phyloP scores from a whole-genome alignment of 352 stramenopile species.

The Phytophthora multivora region DNA sequence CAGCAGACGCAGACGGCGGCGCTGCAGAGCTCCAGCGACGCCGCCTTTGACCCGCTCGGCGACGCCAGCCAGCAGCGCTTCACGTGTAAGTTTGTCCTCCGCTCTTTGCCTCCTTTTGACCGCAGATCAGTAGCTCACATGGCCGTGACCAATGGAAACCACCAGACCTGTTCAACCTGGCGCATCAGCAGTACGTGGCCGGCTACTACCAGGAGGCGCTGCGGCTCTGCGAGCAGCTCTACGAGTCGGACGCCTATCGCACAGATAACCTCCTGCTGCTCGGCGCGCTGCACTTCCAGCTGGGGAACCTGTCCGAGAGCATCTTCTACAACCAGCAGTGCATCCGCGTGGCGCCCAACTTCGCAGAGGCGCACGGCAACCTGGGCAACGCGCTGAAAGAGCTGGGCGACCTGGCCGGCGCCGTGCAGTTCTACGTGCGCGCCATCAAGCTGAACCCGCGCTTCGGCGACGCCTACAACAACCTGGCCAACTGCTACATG shows the following conservation, averaged over 20 bases:
- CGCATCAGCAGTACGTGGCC: constrained; percentile 86
- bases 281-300: constrained; percentile 93
- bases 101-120: not conserved
- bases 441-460: constrained; percentile 93
- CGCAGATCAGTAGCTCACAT: not conserved
- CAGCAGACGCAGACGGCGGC: constrained; percentile 28
- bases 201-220: constrained; percentile 90
- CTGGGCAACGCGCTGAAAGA: constrained; percentile 96
- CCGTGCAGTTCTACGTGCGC: constrained; percentile 93
- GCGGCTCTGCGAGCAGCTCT: constrained; percentile 87
- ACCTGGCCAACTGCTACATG: constrained; percentile 92
- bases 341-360: constrained; percentile 91
- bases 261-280: constrained; percentile 94
- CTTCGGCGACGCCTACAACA: constrained; percentile 93
- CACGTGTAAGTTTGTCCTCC: constrained; percentile 52
- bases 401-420: constrained; percentile 88
- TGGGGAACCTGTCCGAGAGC: constrained; percentile 90
- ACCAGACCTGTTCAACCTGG: constrained; percentile 74
- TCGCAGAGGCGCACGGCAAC: constrained; percentile 94
- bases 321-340: constrained; percentile 97
- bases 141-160: not conserved
- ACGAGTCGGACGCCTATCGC: constrained; percentile 84
- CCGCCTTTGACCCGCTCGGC: constrained; percentile 33
- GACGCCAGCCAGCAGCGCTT: constrained; percentile 68
- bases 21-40: constrained; percentile 18